phyloP scores from a whole-genome alignment of 129 eudicot genomes.

The Deinandra increscens region DNA sequence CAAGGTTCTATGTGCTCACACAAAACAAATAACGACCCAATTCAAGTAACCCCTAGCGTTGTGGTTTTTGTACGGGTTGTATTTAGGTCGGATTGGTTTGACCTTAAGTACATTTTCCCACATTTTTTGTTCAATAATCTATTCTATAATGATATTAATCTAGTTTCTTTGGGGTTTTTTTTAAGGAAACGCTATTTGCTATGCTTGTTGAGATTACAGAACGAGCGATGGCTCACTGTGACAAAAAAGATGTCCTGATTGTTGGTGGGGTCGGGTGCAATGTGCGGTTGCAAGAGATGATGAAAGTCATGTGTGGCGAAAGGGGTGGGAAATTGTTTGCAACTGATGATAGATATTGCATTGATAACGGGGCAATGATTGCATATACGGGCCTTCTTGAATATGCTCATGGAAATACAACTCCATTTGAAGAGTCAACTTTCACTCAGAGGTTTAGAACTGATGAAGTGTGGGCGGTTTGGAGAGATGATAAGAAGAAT shows the following conservation, averaged over 20 bases:
- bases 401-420: constrained; percentile 64
- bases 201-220: constrained; percentile 99
- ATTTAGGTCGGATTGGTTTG: neutral
- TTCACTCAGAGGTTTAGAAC: constrained; percentile 97
- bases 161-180: constrained; percentile 9
- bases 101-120: neutral
- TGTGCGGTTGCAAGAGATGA: constrained; percentile 88
- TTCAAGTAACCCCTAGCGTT: neutral
- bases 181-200: constrained; percentile 89
- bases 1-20: constrained; percentile 6
- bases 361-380: constrained; percentile 98
- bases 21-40: neutral
- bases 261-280: constrained; percentile 98
- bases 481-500: constrained; percentile 56
- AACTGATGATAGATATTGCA: constrained; percentile 87
- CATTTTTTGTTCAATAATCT: neutral
- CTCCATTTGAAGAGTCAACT: constrained; percentile 79
- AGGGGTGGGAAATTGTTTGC: constrained; percentile 88
- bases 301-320: constrained; percentile 85
- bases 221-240: constrained; percentile 99
- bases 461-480: constrained; percentile 84
- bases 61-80: neutral
- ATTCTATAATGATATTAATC: neutral
- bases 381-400: constrained; percentile 97
- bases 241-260: constrained; percentile 76